These are phyloP conservation scores for Komagataella ulmi DNA, from an alignment of 805 yeast species.

Conservation along the genomic window DNA sequence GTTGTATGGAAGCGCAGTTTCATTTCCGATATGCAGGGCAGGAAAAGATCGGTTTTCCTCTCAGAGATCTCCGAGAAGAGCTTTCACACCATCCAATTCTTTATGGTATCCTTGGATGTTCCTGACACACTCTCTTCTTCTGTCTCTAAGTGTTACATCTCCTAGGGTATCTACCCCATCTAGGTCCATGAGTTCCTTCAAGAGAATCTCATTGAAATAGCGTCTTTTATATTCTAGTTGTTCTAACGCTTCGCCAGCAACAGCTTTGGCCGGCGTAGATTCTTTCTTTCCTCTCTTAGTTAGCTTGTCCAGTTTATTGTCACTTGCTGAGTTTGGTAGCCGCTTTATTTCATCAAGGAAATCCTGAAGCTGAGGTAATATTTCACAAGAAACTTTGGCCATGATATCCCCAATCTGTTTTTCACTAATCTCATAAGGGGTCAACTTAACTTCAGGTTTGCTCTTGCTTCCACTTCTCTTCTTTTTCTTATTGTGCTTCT, in stretches of 20 bases:
- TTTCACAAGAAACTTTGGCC: slow-evolving; percentile 5
- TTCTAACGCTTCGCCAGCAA: background rate
- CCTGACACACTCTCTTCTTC: slow-evolving; percentile 47
- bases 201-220: slow-evolving; percentile 52
- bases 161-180: slow-evolving; percentile 48
- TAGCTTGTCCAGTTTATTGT: background rate
- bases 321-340: background rate
- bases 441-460: slow-evolving; percentile 1
- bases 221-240: slow-evolving; percentile 29
- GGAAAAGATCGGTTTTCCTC: background rate
- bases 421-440: slow-evolving; percentile 9
- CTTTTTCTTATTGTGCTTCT: slow-evolving; percentile 5
- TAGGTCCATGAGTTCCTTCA: slow-evolving; percentile 51
- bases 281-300: slow-evolving; percentile 2
- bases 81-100: slow-evolving; percentile 28
- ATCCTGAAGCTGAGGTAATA: slow-evolving; percentile 1
- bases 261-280: background rate
- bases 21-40: background rate
- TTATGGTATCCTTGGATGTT: slow-evolving; percentile 46
- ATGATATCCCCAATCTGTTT: slow-evolving; percentile 6
- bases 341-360: slow-evolving; percentile 1
- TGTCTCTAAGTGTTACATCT: slow-evolving; percentile 35
- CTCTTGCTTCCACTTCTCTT: slow-evolving; percentile 1
- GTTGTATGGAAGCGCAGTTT: background rate
- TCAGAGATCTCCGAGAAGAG: background rate